A percentile compares a stretch with the other conserved stretches of the same genome.
These are phyloP conservation scores for Vitis rotundifolia DNA, from an alignment of 164 flowering plant genomes.

Conservation along the genomic window DNA sequence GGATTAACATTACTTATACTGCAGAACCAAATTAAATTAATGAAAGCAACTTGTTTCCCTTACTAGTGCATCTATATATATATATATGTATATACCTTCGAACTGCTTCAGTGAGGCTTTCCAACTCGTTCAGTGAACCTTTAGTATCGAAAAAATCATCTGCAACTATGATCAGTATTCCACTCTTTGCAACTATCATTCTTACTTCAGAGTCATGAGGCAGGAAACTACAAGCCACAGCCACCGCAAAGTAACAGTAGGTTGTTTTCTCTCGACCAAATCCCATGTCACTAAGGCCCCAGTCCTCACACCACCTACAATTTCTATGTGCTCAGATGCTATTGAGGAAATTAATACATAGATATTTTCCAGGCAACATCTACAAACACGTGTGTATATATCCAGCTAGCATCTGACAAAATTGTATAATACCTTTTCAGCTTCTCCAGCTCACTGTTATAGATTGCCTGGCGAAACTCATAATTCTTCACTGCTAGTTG, in stretches of 20 bases:
- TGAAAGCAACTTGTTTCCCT: slow-evolving; percentile 10
- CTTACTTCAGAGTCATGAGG: slow-evolving; percentile 18
- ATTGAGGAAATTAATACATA: no score
- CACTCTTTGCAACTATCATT: slow-evolving; percentile 21
- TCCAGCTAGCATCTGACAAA: no score
- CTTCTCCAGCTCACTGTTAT: slow-evolving; percentile 22
- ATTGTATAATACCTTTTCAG: slow-evolving; percentile 16
- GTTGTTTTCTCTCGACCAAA: slow-evolving; percentile 8
- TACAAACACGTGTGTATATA: no score
- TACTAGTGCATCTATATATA: not conserved
- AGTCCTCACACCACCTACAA: no score
- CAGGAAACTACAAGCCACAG: not conserved
- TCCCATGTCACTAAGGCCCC: slow-evolving; percentile 24
- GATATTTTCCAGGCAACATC: no score
- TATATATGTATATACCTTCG: not conserved
- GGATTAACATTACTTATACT: no score
- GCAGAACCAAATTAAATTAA: no score
- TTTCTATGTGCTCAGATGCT: no score
- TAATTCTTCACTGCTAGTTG: slow-evolving; percentile 26
- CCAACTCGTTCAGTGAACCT: slow-evolving; percentile 11
- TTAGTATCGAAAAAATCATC: slow-evolving; percentile 27
- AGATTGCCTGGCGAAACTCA: slow-evolving; percentile 21
- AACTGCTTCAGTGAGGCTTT: slow-evolving; percentile 25
- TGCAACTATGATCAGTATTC: slow-evolving; percentile 23
- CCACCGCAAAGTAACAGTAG: slow-evolving; percentile 4